phyloP scores from a whole-genome alignment of 2,329 filamentous ascomycete genomes.

The Aspergillus felis region DNA sequence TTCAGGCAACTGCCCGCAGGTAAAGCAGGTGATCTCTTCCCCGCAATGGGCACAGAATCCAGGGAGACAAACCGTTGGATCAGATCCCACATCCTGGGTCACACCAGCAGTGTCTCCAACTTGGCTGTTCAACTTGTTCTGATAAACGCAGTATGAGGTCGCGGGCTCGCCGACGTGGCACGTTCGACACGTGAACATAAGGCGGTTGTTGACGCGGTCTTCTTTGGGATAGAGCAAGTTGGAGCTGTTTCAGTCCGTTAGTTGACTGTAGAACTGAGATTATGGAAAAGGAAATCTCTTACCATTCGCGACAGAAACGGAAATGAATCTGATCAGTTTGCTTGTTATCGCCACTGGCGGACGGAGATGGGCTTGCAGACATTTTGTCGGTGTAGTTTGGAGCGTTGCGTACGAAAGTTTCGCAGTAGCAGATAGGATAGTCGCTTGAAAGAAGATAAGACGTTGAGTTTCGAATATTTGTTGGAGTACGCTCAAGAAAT shows the following conservation, averaged over 20 bases:
- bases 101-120: slow-evolving; percentile 95
- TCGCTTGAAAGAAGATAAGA: neutral
- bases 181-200: slow-evolving; percentile 94
- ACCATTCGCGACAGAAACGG: slow-evolving; percentile 97
- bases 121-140: slow-evolving; percentile 86
- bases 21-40: slow-evolving; percentile 52
- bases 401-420: neutral
- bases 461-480: neutral
- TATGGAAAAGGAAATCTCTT: slow-evolving; percentile 20
- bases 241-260: slow-evolving; percentile 54
- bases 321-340: slow-evolving; percentile 78
- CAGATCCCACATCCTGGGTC: slow-evolving; percentile 92
- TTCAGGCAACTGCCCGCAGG: slow-evolving; percentile 44
- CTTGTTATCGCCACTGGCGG: slow-evolving; percentile 37
- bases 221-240: slow-evolving; percentile 98
- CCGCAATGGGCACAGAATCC: slow-evolving; percentile 57
- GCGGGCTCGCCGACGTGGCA: slow-evolving; percentile 89
- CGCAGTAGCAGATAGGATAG: neutral
- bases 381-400: slow-evolving; percentile 19
- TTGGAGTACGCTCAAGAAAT: neutral
- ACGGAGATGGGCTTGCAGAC: slow-evolving; percentile 42
- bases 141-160: slow-evolving; percentile 86
- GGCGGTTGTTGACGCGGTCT: slow-evolving; percentile 74
- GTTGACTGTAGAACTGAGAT: neutral
- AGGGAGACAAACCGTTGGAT: slow-evolving; percentile 89